Conservation (phyloP, 192 early-diverging fungal genomes). For the Dissophora ornata region DNA sequence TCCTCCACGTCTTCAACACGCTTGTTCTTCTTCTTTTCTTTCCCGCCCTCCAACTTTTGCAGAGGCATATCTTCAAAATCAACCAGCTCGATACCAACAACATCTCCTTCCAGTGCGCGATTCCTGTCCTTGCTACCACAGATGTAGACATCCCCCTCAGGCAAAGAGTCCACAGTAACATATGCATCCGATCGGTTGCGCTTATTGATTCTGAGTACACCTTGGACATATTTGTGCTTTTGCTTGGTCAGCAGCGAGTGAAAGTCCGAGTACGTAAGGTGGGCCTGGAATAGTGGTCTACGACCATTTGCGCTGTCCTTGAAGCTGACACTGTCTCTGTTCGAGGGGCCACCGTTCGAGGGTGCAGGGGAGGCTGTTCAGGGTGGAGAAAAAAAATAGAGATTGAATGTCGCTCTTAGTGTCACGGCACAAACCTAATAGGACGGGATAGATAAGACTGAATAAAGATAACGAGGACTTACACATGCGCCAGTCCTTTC, state of each 20-base stretch:
- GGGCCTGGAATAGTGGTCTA: constrained; percentile 67
- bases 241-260: constrained; percentile 61
- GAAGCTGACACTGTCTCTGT: constrained; percentile 59
- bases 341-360: constrained; percentile 53
- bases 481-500: constrained; percentile 52
- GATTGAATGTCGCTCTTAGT: too few species aligned
- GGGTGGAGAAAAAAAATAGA: too few species aligned
- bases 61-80: constrained; percentile 74
- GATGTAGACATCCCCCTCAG: constrained; percentile 82
- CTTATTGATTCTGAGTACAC: constrained; percentile 87
- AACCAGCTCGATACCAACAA: constrained; percentile 79
- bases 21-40: constrained; percentile 69
- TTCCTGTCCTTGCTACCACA: constrained; percentile 80
- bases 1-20: constrained; percentile 62
- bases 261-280: constrained; percentile 66
- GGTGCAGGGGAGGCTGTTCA: constrained; percentile 46
- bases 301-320: constrained; percentile 68
- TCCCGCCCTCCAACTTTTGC: constrained; percentile 70
- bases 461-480: constrained; percentile 7
- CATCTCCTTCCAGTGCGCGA: constrained; percentile 86
- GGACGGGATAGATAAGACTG: not conserved
- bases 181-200: constrained; percentile 89
- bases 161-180: constrained; percentile 79
- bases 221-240: constrained; percentile 70
- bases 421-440: too few species aligned